Evolutionary conservation across 495 filamentous ascomycete species (phyloP).

Genomic region (Ascodesmis nigricans): DNA sequence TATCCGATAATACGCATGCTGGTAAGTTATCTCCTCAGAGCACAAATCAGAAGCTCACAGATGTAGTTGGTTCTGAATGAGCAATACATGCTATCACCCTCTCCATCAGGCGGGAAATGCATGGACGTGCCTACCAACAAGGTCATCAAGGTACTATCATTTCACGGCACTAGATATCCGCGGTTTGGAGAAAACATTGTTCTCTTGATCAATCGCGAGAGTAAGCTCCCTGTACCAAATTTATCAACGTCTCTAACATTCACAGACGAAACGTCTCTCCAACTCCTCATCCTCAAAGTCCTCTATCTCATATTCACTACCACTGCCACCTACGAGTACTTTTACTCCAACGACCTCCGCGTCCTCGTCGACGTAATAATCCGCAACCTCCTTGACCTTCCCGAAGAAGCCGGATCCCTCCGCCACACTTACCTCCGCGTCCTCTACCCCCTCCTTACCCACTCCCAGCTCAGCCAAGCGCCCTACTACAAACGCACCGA

Average conservation of each 20-base stretch:
- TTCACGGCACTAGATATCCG: conserved; percentile 58
- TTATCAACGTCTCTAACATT: background rate
- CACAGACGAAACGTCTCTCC: conserved; percentile 58
- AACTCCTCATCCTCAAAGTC: conserved; percentile 84
- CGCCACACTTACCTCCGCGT: conserved; percentile 97
- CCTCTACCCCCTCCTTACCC: conserved; percentile 66
- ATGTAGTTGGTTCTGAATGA: conserved; percentile 81
- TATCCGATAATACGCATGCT: conserved; percentile 85
- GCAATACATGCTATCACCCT: conserved; percentile 87
- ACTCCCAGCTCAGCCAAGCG: conserved; percentile 67
- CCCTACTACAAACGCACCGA: conserved; percentile 88
- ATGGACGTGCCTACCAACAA: conserved; percentile 53
- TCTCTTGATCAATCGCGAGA: conserved; percentile 83
- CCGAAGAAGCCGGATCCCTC: conserved; percentile 53
- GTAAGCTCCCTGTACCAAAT: conserved; percentile 21
- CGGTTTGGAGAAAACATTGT: conserved; percentile 98
- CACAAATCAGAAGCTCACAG: conserved; percentile 4
- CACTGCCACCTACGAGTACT: conserved; percentile 79
- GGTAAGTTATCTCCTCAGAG: conserved; percentile 29
- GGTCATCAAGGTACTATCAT: conserved; percentile 69
- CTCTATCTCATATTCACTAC: conserved; percentile 90
- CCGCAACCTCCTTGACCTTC: conserved; percentile 81
- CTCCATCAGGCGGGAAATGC: conserved; percentile 32
- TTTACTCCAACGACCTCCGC: conserved; percentile 90
- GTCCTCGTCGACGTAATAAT: conserved; percentile 92